A percentile compares a stretch with the other conserved stretches of the same genome.
phyloP scores from a whole-genome alignment of 1,139 yeast genomes.

The Kodamaea ohmeri region DNA sequence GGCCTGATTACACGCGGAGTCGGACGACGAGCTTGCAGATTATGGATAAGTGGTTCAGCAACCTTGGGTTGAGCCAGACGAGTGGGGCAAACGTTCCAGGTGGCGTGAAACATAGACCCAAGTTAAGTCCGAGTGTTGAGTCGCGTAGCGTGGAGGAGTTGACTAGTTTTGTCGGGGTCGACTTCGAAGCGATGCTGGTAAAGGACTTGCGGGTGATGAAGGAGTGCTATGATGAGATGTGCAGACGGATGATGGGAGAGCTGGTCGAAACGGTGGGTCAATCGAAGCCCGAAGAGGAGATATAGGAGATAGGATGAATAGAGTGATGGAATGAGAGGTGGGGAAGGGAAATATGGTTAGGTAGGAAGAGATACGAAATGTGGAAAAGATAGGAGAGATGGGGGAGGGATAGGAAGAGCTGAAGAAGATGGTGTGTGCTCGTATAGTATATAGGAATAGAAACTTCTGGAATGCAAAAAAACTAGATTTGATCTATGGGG shows the following conservation, averaged over 20 bases:
- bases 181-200: conserved; percentile 38
- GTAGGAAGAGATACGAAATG: no score
- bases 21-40: conserved; percentile 43
- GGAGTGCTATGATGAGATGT: conserved; percentile 38
- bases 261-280: not conserved
- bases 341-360: no score
- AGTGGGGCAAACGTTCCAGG: not conserved
- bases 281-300: conserved; percentile 12
- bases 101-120: conserved; percentile 4
- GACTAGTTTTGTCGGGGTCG: conserved; percentile 32
- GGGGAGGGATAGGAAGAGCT: not conserved
- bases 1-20: conserved; percentile 30
- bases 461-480: conserved; percentile 5
- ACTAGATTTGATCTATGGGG: conserved; percentile 6
- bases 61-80: conserved; percentile 19
- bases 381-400: no score
- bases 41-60: conserved; percentile 47
- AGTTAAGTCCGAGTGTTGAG: conserved; percentile 13
- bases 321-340: no score
- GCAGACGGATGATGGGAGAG: conserved; percentile 16
- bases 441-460: conserved; percentile 3
- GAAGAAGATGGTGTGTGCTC: no score
- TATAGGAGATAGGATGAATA: conserved; percentile 8
- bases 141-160: conserved; percentile 22
- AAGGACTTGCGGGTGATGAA: conserved; percentile 36